phyloP scores from a whole-genome alignment of 257 asterid species.

The Fraxinus quadrangulata region DNA sequence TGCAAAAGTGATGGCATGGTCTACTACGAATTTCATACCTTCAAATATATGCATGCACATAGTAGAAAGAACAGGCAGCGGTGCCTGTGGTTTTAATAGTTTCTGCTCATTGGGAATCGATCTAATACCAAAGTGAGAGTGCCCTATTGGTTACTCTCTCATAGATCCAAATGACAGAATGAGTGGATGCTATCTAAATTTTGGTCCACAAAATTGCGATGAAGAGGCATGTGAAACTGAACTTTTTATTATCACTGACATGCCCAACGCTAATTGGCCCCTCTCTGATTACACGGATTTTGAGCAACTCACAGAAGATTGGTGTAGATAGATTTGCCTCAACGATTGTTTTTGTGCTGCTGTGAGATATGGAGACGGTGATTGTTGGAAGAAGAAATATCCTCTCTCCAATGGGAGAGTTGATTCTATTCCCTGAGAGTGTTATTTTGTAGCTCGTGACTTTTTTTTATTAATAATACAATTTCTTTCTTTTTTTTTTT shows the following conservation, averaged over 20 bases:
- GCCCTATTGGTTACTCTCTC: slow-evolving; percentile 26
- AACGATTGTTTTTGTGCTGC: slow-evolving; percentile 39
- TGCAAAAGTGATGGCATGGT: slow-evolving; percentile 18
- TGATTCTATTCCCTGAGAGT: neutral
- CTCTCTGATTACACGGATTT: slow-evolving; percentile 12
- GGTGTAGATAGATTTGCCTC: slow-evolving; percentile 33
- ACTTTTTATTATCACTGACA: slow-evolving; percentile 6
- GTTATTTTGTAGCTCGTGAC: too few species aligned
- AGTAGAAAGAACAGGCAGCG: slow-evolving; percentile 3
- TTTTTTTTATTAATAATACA: too few species aligned
- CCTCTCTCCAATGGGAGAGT: slow-evolving; percentile 38
- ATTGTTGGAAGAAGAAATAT: slow-evolving; percentile 42
- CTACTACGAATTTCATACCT: slow-evolving; percentile 13
- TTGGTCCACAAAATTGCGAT: neutral
- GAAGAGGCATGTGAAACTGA: slow-evolving; percentile 9
- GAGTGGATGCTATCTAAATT: slow-evolving; percentile 2
- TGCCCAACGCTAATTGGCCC: slow-evolving; percentile 26
- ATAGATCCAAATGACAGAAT: slow-evolving; percentile 33
- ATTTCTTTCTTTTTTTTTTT: too few species aligned
- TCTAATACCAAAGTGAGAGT: slow-evolving; percentile 29
- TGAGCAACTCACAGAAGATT: slow-evolving; percentile 7
- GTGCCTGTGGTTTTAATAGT: slow-evolving; percentile 42
- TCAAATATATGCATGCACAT: slow-evolving; percentile 24
- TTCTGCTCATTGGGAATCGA: slow-evolving; percentile 14
- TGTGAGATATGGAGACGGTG: slow-evolving; percentile 14